A percentile compares a stretch with the other conserved stretches of the same genome.
These are phyloP conservation scores for Euptelea pleiosperma DNA, from an alignment of 164 flowering plant species.

Conservation along the genomic window DNA sequence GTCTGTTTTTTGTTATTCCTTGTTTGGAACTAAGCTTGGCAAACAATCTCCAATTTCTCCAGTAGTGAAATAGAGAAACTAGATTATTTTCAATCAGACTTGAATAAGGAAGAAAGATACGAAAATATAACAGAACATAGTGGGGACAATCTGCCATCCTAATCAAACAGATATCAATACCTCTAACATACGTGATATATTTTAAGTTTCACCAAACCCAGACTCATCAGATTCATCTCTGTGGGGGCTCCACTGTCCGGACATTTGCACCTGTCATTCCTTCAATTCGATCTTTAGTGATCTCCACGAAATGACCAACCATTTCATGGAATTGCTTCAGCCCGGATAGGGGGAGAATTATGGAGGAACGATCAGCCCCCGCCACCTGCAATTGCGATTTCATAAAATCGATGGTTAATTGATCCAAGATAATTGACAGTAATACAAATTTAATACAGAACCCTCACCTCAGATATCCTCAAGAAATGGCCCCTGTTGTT, in stretches of 20 bases:
- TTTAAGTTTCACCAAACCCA: conserved; percentile 6
- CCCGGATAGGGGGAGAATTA: conserved; percentile 90
- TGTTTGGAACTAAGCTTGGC: conserved; percentile 7
- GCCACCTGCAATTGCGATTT: conserved; percentile 62
- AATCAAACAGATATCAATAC: conserved; percentile 5
- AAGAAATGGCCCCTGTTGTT: conserved; percentile 93
- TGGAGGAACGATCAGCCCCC: conserved; percentile 92
- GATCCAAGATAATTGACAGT: not conserved
- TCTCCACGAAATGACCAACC: conserved; percentile 91
- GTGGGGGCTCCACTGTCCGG: conserved; percentile 80
- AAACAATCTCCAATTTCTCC: conserved; percentile 24
- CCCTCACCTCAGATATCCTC: conserved; percentile 86
- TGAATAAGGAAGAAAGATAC: conserved; percentile 1
- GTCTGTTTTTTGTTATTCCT: conserved; percentile 15
- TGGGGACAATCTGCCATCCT: conserved; percentile 11
- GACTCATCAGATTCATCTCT: conserved; percentile 45
- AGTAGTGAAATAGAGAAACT: conserved; percentile 14
- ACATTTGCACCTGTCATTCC: conserved; percentile 84
- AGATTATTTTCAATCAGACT: conserved; percentile 23
- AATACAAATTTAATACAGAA: not conserved
- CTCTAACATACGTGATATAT: not conserved
- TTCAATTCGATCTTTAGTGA: conserved; percentile 81
- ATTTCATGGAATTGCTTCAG: conserved; percentile 86
- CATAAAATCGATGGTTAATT: conserved; percentile 6
- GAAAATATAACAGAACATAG: conserved; percentile 7